Conservation (phyloP, 2,329 filamentous ascomycete genomes). For the Dactylonectria estremocensis region DNA sequence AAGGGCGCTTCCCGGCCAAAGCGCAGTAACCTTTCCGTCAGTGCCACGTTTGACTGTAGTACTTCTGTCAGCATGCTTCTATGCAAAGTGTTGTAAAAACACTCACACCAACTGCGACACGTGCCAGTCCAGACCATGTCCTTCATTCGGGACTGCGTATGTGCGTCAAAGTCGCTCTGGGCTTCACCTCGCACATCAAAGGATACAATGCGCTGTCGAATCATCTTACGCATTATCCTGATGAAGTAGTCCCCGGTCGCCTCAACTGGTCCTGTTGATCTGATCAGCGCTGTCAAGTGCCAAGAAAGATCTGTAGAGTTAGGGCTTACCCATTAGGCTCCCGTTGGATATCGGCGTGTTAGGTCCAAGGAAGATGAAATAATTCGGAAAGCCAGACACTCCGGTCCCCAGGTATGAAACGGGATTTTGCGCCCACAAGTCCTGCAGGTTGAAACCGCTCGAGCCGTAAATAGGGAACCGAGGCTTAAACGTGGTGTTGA, state of each 20-base stretch:
- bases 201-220: slow-evolving; percentile 37
- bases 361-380: slow-evolving; percentile 50
- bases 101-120: slow-evolving; percentile 62
- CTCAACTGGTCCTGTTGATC: slow-evolving; percentile 41
- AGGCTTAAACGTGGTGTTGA: slow-evolving; percentile 42
- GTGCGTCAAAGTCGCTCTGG: slow-evolving; percentile 62
- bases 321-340: slow-evolving; percentile 41
- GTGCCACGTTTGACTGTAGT: slow-evolving; percentile 44
- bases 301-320: too few species aligned
- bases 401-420: slow-evolving; percentile 53
- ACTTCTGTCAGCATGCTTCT: neutral
- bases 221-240: slow-evolving; percentile 43
- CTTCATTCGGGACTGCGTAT: slow-evolving; percentile 59
- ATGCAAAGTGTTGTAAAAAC: neutral
- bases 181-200: slow-evolving; percentile 49
- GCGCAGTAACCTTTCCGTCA: slow-evolving; percentile 58
- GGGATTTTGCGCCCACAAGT: slow-evolving; percentile 40
- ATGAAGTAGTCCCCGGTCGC: slow-evolving; percentile 48
- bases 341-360: slow-evolving; percentile 50
- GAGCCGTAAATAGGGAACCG: slow-evolving; percentile 44
- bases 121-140: slow-evolving; percentile 60
- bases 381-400: slow-evolving; percentile 47
- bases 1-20: slow-evolving; percentile 61
- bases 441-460: slow-evolving; percentile 35
- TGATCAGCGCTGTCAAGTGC: neutral